Conservation (phyloP, 257 asterid species). For the Forsythia suspensa region DNA sequence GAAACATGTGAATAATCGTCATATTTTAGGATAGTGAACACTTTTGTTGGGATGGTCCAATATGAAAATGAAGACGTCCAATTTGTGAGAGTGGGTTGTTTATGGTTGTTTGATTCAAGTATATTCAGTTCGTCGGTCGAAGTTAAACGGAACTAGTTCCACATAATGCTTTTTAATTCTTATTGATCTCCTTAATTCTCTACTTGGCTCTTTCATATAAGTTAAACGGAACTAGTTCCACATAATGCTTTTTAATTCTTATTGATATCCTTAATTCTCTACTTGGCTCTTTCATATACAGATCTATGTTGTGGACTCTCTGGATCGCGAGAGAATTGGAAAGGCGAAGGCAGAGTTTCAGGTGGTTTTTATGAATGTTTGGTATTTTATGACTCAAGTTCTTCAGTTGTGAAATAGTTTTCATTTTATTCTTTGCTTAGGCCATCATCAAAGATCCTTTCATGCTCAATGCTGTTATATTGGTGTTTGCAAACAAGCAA, state of each 20-base stretch:
- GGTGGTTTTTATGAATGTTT: slow-evolving; percentile 45
- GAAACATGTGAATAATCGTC: not conserved
- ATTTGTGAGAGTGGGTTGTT: slow-evolving; percentile 6
- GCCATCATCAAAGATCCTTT: slow-evolving; percentile 88
- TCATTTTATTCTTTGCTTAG: slow-evolving; percentile 44
- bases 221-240: slow-evolving; percentile 11
- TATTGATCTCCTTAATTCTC: slow-evolving; percentile 10
- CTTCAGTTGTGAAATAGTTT: slow-evolving; percentile 21
- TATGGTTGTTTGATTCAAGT: slow-evolving; percentile 10
- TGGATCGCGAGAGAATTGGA: slow-evolving; percentile 87
- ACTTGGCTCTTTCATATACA: slow-evolving; percentile 29
- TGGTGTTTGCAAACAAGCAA: slow-evolving; percentile 96
- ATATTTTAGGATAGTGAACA: not conserved
- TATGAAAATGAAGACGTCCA: not conserved
- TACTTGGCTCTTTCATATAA: slow-evolving; percentile 18
- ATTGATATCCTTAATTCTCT: slow-evolving; percentile 10
- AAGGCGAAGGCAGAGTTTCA: slow-evolving; percentile 89
- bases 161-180: slow-evolving; percentile 9
- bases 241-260: slow-evolving; percentile 10
- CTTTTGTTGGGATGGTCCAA: not conserved
- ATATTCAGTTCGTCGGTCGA: slow-evolving; percentile 15
- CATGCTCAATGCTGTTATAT: slow-evolving; percentile 91
- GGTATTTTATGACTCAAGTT: slow-evolving; percentile 24
- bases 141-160: slow-evolving; percentile 15
- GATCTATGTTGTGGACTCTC: slow-evolving; percentile 96